Percentiles rank a stretch among this genome's conserved stretches.
Evolutionary conservation across 495 filamentous ascomycete genomes (phyloP).

Genomic region (Penicillium manginii): DNA sequence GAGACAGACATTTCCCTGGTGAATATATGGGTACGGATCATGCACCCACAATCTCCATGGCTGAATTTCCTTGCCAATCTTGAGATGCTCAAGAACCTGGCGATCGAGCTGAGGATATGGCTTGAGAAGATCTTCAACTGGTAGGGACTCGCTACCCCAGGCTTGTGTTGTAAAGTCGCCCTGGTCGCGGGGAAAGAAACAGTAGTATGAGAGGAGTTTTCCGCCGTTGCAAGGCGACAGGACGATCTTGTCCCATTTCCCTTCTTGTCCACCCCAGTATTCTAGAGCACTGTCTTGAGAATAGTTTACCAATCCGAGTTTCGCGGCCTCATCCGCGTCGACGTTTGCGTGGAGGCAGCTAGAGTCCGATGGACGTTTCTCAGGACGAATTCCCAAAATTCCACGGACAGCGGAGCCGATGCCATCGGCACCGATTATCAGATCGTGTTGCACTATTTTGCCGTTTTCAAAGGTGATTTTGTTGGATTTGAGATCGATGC

Average conservation of each 20-base stretch:
- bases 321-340: constrained; percentile 44
- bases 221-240: constrained; percentile 53
- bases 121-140: constrained; percentile 46
- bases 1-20: constrained; percentile 38
- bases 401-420: constrained; percentile 48
- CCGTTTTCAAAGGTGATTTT: constrained; percentile 45
- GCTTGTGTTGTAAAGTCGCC: constrained; percentile 46
- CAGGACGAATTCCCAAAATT: constrained; percentile 46
- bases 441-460: constrained; percentile 34
- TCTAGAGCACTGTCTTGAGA: constrained; percentile 47
- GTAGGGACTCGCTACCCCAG: constrained; percentile 42
- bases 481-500: constrained; percentile 41
- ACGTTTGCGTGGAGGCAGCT: constrained; percentile 53
- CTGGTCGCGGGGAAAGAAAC: constrained; percentile 50
- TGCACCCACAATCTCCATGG: constrained; percentile 56
- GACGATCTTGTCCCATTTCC: constrained; percentile 54
- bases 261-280: constrained; percentile 55
- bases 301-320: constrained; percentile 47
- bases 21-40: constrained; percentile 47
- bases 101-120: constrained; percentile 49
- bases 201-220: constrained; percentile 52
- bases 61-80: constrained; percentile 48
- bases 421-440: constrained; percentile 50
- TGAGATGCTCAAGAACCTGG: constrained; percentile 42
- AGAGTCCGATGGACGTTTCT: constrained; percentile 47